phyloP scores from a whole-genome alignment of 106 monocot species.

The Allium sativum region DNA sequence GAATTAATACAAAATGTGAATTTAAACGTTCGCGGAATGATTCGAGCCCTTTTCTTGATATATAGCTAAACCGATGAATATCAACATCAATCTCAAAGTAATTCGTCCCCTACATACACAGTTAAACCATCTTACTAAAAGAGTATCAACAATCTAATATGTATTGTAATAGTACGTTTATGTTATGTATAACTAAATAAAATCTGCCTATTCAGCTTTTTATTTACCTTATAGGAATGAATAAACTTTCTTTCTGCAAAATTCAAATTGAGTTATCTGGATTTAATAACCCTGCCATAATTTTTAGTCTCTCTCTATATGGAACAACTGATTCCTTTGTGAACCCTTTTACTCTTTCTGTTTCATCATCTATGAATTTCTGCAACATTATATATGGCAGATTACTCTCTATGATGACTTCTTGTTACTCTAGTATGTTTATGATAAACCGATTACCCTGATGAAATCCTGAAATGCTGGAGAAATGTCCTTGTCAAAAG shows the following conservation, averaged over 20 bases:
- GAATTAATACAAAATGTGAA: too few relatives aligned
- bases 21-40: slow-evolving; percentile 62
- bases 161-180: neutral
- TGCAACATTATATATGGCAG: slow-evolving; percentile 13
- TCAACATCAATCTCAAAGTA: slow-evolving; percentile 85
- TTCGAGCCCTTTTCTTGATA: slow-evolving; percentile 79
- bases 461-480: slow-evolving; percentile 60
- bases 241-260: slow-evolving; percentile 74
- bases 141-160: neutral
- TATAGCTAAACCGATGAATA: slow-evolving; percentile 78
- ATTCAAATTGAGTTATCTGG: slow-evolving; percentile 73
- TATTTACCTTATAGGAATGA: slow-evolving; percentile 59
- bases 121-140: neutral
- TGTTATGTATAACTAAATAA: neutral
- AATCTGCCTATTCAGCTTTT: neutral
- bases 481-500: slow-evolving; percentile 57
- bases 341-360: slow-evolving; percentile 79
- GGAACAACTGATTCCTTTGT: slow-evolving; percentile 54
- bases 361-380: slow-evolving; percentile 81
- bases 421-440: neutral
- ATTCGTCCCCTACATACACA: slow-evolving; percentile 33
- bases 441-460: slow-evolving; percentile 29
- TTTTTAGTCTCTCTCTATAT: slow-evolving; percentile 84
- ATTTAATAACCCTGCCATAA: slow-evolving; percentile 74
- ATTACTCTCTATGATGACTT: too few relatives aligned